phyloP scores from a whole-genome alignment of 2,329 filamentous ascomycete genomes.

The Ophiosphaerella korrae region DNA sequence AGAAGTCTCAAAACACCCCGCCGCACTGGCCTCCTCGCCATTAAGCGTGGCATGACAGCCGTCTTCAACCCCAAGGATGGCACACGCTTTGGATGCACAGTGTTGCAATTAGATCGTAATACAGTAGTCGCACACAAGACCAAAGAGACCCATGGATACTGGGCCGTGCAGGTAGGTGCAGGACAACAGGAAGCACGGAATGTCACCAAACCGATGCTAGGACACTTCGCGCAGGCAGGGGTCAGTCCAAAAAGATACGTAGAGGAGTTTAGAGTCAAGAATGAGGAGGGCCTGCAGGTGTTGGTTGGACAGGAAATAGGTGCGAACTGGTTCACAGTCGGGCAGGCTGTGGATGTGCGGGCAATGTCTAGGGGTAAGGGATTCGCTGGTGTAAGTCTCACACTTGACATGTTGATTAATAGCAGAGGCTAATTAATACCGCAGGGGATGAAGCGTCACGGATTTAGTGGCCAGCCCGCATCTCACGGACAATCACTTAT shows the following conservation, averaged over 20 bases:
- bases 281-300: conserved; percentile 71
- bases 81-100: conserved; percentile 81
- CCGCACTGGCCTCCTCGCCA: conserved; percentile 80
- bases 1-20: conserved; percentile 63
- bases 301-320: conserved; percentile 75
- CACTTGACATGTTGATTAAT: background rate
- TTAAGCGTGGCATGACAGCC: conserved; percentile 96
- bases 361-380: conserved; percentile 84
- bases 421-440: conserved; percentile 1
- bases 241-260: conserved; percentile 84
- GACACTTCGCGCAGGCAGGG: conserved; percentile 83
- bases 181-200: conserved; percentile 77
- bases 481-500: conserved; percentile 95
- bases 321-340: conserved; percentile 89
- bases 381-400: conserved; percentile 73
- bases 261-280: conserved; percentile 84
- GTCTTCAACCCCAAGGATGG: conserved; percentile 79
- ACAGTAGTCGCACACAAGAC: conserved; percentile 91
- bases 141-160: conserved; percentile 81
- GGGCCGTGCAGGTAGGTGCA: conserved; percentile 85
- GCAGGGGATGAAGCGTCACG: conserved; percentile 91
- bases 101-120: conserved; percentile 90
- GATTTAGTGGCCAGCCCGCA: conserved; percentile 84
- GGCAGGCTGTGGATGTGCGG: conserved; percentile 87
- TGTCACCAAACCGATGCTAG: conserved; percentile 79